Base-by-base conservation (phyloP, 2,329 filamentous ascomycete genomes). In the Trichoderma afroharzianum region DNA sequence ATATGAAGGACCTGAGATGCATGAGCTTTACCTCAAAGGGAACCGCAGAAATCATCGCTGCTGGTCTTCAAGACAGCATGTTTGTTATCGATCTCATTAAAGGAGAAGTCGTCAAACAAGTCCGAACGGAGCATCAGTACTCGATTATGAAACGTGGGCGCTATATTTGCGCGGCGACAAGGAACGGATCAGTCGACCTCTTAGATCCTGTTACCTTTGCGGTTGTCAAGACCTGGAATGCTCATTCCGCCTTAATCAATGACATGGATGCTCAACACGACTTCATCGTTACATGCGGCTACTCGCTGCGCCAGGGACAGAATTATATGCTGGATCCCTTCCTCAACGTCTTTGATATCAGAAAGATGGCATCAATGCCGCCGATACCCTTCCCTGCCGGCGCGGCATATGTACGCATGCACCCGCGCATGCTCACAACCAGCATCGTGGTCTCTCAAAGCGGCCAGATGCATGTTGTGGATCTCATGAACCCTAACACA, bases 261-360 rank as follows among this genome's bases (percentile, higher is more conserved):
- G 95, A 98, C 80, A 98, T 99, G 93, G 96, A 99, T 83, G 94
- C 95, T 9, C 93, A 96, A 78, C 93, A 96, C 78, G 95, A 98
- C 80, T 96, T 96, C 75, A 90, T 99, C 68, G 92, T 98, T 26
- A 98, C 96, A 5, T 99, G 96, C 80, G 96, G 96, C 43, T 97
- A 93, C 82, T 97, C 95, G 1, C 88, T 94, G 28, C 90, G 95
- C 75, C 94, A 95, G 77, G 82, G 83, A 2, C 83, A 85, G 71
- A 90, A 90, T 53, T 92, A 93, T 74, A 94, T 97, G 84, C 88
- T 97, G 39, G 96, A 99, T 78, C 93, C 94, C 0, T 91, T 98
- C 72, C 93, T 97, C 72, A 97, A 98, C 76, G 94, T 98, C 39
- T 98, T 97, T 78, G 95, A 98, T 78, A 86, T 99, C 61, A 97